Evolutionary conservation across 1,284 basidiomycete species (phyloP), one percentile per base, ranked within the genome.

Genomic region (Malassezia caprae): DNA sequence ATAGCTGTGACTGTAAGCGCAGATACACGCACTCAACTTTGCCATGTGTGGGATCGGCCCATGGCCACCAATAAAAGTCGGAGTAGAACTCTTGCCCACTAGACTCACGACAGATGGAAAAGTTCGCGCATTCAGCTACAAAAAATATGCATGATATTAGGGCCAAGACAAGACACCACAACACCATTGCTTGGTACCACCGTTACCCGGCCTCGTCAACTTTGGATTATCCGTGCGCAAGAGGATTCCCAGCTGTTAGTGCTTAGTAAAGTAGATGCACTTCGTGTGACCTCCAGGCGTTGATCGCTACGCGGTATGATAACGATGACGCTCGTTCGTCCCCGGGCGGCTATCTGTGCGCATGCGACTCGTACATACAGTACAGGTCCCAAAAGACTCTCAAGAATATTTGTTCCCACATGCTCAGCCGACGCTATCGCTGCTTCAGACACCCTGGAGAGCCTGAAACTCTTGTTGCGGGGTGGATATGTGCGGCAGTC

Each of bases 401-500:
- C 57, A 21, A 6, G 40, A 11, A 26, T 52, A 12, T 62, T 52
- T 30, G 30, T 50, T 32, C 60, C 60, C 0, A 62, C 60, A 2
- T 28, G 56, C 12, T 24, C 49, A 17, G 50, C 56, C 13, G 56
- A 43, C 11, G 47, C 45, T 15, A 24, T 35, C 7, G 40, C 45
- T 12, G 13, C 31, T 1, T 17, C 23, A 12, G 55, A 57, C 28
- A 48, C 55, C 8, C 31, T 57, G 10, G 52, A 58, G 8, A 51
- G 53, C 13, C 54, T 71, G 10, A 48, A 60, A 15, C 64, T 65
- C 6, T 60, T 75, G 13, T 48, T 69, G 5, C 59, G 65, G 8
- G 69, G 73, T 39, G 71, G 70, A 4, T 76, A 71, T 51, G 62
- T 73, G 34, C 64, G 73, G 2, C 56, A 57, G 32, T 75, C 75